Base-by-base conservation (phyloP, 2,329 filamentous ascomycete species). In the Mycocentrospora acerina region DNA sequence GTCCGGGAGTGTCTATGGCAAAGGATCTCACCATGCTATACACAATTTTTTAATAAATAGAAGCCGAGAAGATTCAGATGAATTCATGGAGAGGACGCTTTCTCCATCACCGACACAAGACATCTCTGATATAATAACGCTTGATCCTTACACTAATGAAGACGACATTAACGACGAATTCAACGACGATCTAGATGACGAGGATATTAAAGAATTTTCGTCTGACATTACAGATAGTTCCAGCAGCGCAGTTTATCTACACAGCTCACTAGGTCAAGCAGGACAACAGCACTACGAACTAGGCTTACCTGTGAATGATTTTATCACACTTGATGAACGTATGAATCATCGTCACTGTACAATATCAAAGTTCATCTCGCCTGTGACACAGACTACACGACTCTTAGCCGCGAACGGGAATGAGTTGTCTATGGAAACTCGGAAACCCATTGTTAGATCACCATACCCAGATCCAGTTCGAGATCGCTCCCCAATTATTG, bases 401-500 rank as follows among this genome's bases (percentile, higher is more conserved):
- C 24, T 53, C 10, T 32, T 54, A 14, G 41, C 46, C 7, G 34
- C 40, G 19, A 48, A 36, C 16, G 32, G 34, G 17, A 28, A 35
- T 16, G 12, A 17, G 11, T 14, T 30, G 10, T 18, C 27, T 24
- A 19, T 27, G 7, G 33, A 51, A 2, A 32, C 40, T 28, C 47
- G 40, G 3, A 66, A 64, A 22, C 73, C 75, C 1, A 79, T 82
- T 40, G 68, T 71, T 6, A 72, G 80, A 16, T 66, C 72, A 1
- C 58, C 71, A 0, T 82, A 83, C 46, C 80, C 78, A 7, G 29
- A 44, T 4, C 64, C 67, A 13, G 64, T 78, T 13, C 66, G 66
- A 2, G 76, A 81, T 52, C 71, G 77, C 24, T 80, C 78, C 15
- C 72, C 72, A 3, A 68, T 84, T 4, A 65, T 74, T 11, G 79